Conservation (phyloP, 164 flowering plant species). For the Kingdonia uniflora region DNA sequence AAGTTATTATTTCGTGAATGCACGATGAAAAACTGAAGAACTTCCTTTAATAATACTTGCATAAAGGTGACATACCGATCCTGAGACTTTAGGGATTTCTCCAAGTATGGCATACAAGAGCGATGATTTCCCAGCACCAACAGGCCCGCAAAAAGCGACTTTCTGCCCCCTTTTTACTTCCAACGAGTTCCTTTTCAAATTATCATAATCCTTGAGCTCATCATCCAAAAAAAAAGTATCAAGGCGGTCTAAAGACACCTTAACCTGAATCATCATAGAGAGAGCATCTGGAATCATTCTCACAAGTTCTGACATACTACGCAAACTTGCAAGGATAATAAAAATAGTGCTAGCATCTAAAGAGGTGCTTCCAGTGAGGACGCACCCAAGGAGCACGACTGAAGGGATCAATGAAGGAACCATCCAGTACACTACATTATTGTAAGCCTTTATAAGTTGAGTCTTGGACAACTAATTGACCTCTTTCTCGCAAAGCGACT, state of each 20-base stretch:
- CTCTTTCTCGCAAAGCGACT: background rate
- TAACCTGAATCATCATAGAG: conserved; percentile 3
- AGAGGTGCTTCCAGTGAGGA: background rate
- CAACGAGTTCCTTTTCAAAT: conserved; percentile 11
- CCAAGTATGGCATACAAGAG: conserved; percentile 66
- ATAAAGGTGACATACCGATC: conserved; percentile 45
- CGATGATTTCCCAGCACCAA: conserved; percentile 90
- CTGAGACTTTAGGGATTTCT: conserved; percentile 67
- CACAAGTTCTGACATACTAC: conserved; percentile 3
- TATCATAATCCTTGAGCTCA: conserved; percentile 3
- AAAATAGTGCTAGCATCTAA: conserved; percentile 1
- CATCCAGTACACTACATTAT: conserved; percentile 1
- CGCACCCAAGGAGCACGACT: background rate
- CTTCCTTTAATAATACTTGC: background rate
- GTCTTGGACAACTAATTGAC: background rate
- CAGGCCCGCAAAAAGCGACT: conserved; percentile 79
- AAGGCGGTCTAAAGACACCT: conserved; percentile 2
- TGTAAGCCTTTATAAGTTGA: background rate
- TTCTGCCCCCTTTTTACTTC: conserved; percentile 46
- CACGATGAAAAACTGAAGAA: background rate
- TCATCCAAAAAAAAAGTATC: background rate
- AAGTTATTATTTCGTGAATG: no score
- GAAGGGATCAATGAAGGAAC: conserved; percentile 5
- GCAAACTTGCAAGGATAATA: conserved; percentile 2
- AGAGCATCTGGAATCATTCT: conserved; percentile 5